phyloP scores from a whole-genome alignment of 23 red algal species.

The Cyanidium caldarium region DNA sequence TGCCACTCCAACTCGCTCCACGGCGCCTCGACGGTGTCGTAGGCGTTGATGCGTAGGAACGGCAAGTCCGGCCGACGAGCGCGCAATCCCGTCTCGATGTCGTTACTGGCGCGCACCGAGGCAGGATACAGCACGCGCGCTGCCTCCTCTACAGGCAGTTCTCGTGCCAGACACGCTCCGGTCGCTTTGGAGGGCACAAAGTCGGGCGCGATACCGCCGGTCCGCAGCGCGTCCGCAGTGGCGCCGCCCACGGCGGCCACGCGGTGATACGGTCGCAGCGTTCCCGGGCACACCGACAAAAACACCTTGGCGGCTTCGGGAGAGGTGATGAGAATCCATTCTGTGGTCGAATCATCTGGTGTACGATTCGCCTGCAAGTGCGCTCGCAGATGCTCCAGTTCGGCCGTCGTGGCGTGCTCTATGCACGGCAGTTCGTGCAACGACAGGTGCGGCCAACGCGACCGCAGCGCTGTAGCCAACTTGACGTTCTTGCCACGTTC shows the following conservation, averaged over 20 bases:
- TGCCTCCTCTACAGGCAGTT: background rate
- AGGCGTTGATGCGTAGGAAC: constrained; percentile 4
- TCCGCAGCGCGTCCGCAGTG: background rate
- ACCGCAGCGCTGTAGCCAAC: background rate
- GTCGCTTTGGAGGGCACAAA: background rate
- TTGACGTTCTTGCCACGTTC: constrained; percentile 1
- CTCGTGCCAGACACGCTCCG: background rate
- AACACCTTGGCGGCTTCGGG: background rate
- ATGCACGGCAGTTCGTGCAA: background rate
- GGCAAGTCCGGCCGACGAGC: background rate
- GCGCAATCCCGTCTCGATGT: background rate
- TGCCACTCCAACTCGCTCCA: background rate
- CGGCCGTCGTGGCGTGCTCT: background rate
- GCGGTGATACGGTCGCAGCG: background rate
- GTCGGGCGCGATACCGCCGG: background rate
- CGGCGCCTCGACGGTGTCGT: background rate
- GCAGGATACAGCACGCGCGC: background rate
- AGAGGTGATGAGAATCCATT: constrained; percentile 4
- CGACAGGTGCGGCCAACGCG: background rate
- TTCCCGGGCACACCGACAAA: background rate
- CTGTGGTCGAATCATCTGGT: background rate
- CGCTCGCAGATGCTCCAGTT: background rate
- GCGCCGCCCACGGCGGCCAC: background rate
- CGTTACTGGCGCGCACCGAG: background rate
- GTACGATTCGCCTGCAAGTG: background rate